A percentile compares a stretch with the other conserved stretches of the same genome.
Evolutionary conservation across 441 rosid species (phyloP).

Genomic region (Adansonia grandidieri): DNA sequence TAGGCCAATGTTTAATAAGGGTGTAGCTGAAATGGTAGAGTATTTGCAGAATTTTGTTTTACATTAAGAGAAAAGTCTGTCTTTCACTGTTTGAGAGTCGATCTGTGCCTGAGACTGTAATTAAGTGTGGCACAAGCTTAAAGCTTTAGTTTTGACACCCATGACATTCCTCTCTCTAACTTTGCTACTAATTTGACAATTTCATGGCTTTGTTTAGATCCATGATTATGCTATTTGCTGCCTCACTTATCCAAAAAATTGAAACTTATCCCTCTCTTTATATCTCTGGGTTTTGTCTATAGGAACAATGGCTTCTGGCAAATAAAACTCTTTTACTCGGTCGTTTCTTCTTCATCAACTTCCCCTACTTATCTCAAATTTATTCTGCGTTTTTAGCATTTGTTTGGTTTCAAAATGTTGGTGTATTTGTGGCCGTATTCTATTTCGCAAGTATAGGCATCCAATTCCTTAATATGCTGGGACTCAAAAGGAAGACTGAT

Average conservation of each 20-base stretch:
- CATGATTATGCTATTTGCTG: not conserved
- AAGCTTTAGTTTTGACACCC: too few species aligned
- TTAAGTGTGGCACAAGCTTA: too few species aligned
- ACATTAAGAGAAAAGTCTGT: slow-evolving; percentile 35
- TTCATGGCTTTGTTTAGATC: slow-evolving; percentile 64
- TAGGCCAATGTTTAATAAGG: not conserved
- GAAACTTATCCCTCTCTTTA: not conserved
- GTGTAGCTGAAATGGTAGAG: too few species aligned
- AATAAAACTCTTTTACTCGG: slow-evolving; percentile 50
- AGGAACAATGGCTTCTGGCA: slow-evolving; percentile 73
- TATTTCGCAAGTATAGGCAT: slow-evolving; percentile 41
- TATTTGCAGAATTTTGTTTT: not conserved
- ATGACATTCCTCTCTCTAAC: slow-evolving; percentile 41
- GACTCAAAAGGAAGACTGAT: slow-evolving; percentile 61
- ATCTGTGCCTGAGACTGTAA: too few species aligned
- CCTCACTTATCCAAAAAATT: not conserved
- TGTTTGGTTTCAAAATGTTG: not conserved
- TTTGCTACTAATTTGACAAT: slow-evolving; percentile 49
- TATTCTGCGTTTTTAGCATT: not conserved
- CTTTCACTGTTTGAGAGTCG: too few species aligned
- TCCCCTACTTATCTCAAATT: not conserved
- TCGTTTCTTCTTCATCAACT: slow-evolving; percentile 66
- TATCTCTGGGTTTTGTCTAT: not conserved
- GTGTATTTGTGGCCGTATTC: not conserved
- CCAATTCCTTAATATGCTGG: slow-evolving; percentile 65